phyloP scores from a whole-genome alignment of 345 rosid genomes.

The Pugionium cornutum region DNA sequence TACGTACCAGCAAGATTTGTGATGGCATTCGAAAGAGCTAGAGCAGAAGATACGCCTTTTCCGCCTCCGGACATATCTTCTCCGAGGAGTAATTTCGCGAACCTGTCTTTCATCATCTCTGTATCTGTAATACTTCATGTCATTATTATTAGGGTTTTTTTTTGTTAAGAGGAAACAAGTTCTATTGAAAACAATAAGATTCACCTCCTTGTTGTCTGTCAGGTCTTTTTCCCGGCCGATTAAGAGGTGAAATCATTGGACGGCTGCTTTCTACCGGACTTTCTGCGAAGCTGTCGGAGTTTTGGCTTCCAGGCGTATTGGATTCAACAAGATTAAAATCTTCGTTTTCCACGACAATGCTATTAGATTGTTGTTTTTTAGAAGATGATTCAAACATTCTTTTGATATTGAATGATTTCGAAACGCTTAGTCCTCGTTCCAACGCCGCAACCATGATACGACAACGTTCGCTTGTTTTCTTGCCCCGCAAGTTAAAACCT shows the following conservation, averaged over 20 bases:
- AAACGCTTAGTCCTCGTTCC: slow-evolving; percentile 51
- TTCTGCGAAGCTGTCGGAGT: slow-evolving; percentile 31
- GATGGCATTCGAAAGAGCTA: slow-evolving; percentile 64
- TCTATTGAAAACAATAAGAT: neutral
- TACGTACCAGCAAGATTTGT: slow-evolving; percentile 51
- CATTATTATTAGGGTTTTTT: neutral
- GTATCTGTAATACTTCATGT: slow-evolving; percentile 41
- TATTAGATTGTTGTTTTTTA: slow-evolving; percentile 37
- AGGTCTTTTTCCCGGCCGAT: slow-evolving; percentile 28
- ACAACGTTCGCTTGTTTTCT: slow-evolving; percentile 42
- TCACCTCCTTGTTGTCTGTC: slow-evolving; percentile 52
- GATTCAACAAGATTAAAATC: slow-evolving; percentile 40
- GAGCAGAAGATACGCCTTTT: slow-evolving; percentile 76
- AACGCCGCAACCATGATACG: slow-evolving; percentile 68
- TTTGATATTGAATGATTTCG: slow-evolving; percentile 50
- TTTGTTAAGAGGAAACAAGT: neutral
- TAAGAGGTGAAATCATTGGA: slow-evolving; percentile 39
- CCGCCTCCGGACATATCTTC: slow-evolving; percentile 90
- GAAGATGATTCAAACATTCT: slow-evolving; percentile 52
- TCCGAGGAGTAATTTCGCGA: slow-evolving; percentile 64
- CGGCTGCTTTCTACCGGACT: slow-evolving; percentile 33
- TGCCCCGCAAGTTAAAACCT: slow-evolving; percentile 38
- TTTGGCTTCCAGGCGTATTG: slow-evolving; percentile 39
- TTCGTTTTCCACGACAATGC: slow-evolving; percentile 27
- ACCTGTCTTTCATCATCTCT: slow-evolving; percentile 68